Evolutionary conservation across 2,329 filamentous ascomycete species (phyloP).

Genomic region (Claviceps monticola): DNA sequence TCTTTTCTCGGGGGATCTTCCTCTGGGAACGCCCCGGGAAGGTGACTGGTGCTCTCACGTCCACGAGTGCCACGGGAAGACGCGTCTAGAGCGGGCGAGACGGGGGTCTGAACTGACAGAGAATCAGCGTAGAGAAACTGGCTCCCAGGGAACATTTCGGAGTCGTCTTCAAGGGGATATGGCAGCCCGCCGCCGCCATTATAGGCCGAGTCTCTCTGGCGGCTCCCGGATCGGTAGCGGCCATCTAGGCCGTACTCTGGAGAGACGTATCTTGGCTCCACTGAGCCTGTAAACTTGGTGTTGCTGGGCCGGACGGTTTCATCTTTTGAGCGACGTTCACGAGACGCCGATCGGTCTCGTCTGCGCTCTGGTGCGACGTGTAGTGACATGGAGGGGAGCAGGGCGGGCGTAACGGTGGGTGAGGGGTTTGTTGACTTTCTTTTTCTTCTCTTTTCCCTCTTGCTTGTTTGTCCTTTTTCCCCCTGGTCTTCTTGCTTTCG

Average conservation of each 20-base stretch:
- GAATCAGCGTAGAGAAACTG: conserved; percentile 24
- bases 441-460: background rate
- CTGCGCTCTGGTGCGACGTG: conserved; percentile 30
- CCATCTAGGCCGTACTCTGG: conserved; percentile 29
- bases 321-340: conserved; percentile 20
- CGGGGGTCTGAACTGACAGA: conserved; percentile 19
- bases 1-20: conserved; percentile 13
- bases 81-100: conserved; percentile 20
- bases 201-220: conserved; percentile 20
- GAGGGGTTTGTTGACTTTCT: background rate
- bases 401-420: background rate
- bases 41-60: conserved; percentile 12
- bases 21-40: conserved; percentile 21
- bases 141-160: conserved; percentile 23
- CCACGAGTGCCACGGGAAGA: conserved; percentile 20
- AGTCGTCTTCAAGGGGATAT: conserved; percentile 25
- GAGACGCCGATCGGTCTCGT: conserved; percentile 32
- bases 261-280: conserved; percentile 28
- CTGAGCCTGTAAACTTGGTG: conserved; percentile 23
- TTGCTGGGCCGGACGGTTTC: conserved; percentile 17
- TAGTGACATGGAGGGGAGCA: conserved; percentile 32
- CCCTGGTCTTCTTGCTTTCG: background rate
- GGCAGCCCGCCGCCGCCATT: conserved; percentile 18
- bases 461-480: no score
- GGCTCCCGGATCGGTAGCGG: conserved; percentile 16